Base-by-base conservation (phyloP, 495 filamentous ascomycete species). In the Beverwykella pulmonaria region DNA sequence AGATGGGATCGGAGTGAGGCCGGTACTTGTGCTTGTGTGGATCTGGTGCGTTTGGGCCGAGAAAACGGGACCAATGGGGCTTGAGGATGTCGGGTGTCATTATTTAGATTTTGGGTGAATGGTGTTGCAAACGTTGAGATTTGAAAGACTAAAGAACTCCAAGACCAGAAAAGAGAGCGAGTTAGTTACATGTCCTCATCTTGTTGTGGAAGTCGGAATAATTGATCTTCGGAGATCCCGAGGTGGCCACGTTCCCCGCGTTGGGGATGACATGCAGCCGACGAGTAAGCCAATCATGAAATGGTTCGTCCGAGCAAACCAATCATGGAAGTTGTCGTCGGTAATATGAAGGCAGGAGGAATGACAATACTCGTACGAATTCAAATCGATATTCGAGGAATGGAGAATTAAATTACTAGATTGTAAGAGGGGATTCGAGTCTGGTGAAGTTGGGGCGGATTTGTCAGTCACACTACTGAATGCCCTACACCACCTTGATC, bases 41-140 rank as follows among this genome's bases (percentile, higher is more conserved):
- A 61, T 61, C 63, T 60, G 56, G 63, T 15, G 56, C 22, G 19
- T 41, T 22, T 10, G 63, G 63, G 47, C 49, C 46, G 2, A 67
- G 55, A 44, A 53, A 67, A 22, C 56, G 63, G 3, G 63, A 55
- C 60, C 60, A 56, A 50, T 63, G 49, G 9, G 49, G 20, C 12
- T 63, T 63, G 25, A 55, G 36, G 32, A 63, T 56, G 52, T 27
- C 39, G 8, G 39, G 8, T n/a, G 39, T 44, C 39, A 44, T 44
- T 44, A 14, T 44, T 2, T 4, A 44, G 39, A 12, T n/a, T 9
- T 10, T 44, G 15, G 39, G 39, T 10, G 15, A 3, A 34, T 34
- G 30, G 4, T 34, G 30, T 5, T 34, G 4, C 5, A 34, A 12
- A 34, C 8, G 8, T 9, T 44, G 39, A 14, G 39, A 34, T 5